Base-by-base conservation (phyloP, 2,329 filamentous ascomycete genomes). In the Verticillium tricorpus region DNA sequence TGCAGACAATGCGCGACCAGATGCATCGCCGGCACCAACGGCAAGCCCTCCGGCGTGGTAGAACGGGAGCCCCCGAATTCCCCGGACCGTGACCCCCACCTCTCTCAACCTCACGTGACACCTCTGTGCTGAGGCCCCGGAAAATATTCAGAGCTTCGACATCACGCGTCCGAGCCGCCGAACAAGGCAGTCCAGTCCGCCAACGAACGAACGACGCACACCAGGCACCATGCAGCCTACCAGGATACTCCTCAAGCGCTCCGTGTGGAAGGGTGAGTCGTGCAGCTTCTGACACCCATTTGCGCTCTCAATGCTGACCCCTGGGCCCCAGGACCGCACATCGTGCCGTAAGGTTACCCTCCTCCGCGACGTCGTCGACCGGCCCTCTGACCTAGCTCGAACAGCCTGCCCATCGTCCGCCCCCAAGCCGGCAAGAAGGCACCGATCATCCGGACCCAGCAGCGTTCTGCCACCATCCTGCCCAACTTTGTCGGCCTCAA, bases 401-500 rank as follows among this genome's bases (percentile, higher is more conserved):
- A 65, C 68, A 87, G 84, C 61, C 82, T 87, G 63, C 90, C 84
- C n/a, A 90, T 93, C 68, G 79, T 85, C 71, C 78, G 80, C 70
- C 83, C 76, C 40, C 83, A 81, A 70, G 75, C 82, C 6, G 89
- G 88, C 70, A 82, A 91, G 69, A 84, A 82, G 66, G 80, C 85
- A 4, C 85, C 85, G 45, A 89, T 92, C 14, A 93, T 97, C 74
- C 88, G 86, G 71, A 97, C 93, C 17, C 91, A 94, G 75, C 93
- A 93, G 40, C 91, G 93, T 67, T 85, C 89, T 61, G 93, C 93
- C 35, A 96, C 93, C 6, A 95, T 97, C 70, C 83, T 97, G 61
- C 93, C 93, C 65, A 96, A 91, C 77, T 97, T 97, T 73, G 92
- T 97, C 60, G 93, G 93, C 15, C 80, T 96, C 70, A 89, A 87